phyloP scores from a whole-genome alignment of 2,329 filamentous ascomycete species.

The Verticillium zaregamsianum region DNA sequence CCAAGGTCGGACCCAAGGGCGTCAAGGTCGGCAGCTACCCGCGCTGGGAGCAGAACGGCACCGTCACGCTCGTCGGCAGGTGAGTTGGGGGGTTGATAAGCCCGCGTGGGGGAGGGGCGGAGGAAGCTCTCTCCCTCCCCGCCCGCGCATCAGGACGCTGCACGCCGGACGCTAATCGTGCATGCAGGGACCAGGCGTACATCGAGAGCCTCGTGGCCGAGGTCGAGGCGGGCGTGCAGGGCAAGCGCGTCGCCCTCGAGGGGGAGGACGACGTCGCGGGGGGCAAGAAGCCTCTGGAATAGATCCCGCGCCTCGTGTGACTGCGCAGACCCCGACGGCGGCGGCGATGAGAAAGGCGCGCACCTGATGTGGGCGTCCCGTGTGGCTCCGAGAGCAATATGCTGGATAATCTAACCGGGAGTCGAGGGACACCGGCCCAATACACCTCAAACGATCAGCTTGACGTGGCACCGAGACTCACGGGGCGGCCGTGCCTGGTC shows the following conservation, averaged over 20 bases:
- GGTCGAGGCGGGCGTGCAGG: constrained; percentile 72
- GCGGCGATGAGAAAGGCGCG: background rate
- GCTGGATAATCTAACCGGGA: background rate
- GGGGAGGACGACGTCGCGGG: constrained; percentile 56
- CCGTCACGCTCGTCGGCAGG: constrained; percentile 78
- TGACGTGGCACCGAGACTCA: background rate
- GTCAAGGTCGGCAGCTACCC: constrained; percentile 97
- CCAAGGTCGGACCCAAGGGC: constrained; percentile 66
- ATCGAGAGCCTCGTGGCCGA: constrained; percentile 76
- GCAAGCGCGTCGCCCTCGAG: constrained; percentile 64
- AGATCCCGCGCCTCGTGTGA: background rate
- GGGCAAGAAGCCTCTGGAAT: background rate
- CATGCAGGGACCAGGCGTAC: constrained; percentile 62
- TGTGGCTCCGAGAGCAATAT: background rate
- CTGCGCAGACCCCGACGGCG: constrained; percentile 3
- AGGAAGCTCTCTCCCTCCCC: background rate
- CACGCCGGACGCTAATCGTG: constrained; percentile 2
- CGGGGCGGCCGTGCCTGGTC: too few species aligned
- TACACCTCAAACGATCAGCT: background rate
- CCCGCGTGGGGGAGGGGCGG: background rate
- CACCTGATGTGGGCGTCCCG: background rate
- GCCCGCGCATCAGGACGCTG: background rate
- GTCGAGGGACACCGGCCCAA: background rate
- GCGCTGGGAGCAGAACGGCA: constrained; percentile 87
- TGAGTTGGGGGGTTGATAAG: constrained; percentile 22